phyloP scores from a whole-genome alignment of 2,329 filamentous ascomycete species.

The Fusarium nygamai region DNA sequence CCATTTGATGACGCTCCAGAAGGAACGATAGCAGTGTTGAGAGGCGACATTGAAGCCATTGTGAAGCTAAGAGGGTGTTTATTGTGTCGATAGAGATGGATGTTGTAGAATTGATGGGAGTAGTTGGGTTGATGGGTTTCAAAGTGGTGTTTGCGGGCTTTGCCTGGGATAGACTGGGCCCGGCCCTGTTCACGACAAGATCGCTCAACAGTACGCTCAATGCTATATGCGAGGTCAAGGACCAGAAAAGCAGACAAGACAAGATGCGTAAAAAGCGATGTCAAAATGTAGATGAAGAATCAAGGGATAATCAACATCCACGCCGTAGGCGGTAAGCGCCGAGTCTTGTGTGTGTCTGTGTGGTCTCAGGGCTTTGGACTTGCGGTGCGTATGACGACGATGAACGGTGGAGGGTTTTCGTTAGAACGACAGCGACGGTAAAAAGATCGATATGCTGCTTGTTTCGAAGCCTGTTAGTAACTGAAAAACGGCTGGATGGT shows the following conservation, averaged over 20 bases:
- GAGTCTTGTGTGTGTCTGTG: conserved; percentile 37
- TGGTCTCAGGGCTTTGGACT: conserved; percentile 42
- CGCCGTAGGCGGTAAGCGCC: conserved; percentile 50
- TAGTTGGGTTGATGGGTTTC: conserved; percentile 34
- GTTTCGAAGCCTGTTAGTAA: conserved; percentile 37
- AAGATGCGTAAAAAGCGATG: conserved; percentile 25
- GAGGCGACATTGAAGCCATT: conserved; percentile 61
- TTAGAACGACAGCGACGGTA: conserved; percentile 31
- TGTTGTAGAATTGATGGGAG: conserved; percentile 31
- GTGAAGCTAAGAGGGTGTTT: conserved; percentile 41
- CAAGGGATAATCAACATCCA: conserved; percentile 45
- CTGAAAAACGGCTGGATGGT: conserved; percentile 9
- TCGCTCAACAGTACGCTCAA: conserved; percentile 43
- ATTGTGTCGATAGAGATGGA: conserved; percentile 38
- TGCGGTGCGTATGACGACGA: conserved; percentile 47
- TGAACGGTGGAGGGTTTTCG: conserved; percentile 30
- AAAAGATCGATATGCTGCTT: conserved; percentile 9
- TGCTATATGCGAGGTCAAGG: conserved; percentile 39
- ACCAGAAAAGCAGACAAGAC: conserved; percentile 36
- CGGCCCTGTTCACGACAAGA: conserved; percentile 41
- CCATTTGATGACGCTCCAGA: conserved; percentile 52
- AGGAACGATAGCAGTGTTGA: conserved; percentile 48
- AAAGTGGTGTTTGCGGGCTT: conserved; percentile 47
- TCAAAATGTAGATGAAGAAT: conserved; percentile 35
- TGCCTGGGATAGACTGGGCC: conserved; percentile 44